These are phyloP conservation scores for Scalesia atractyloides DNA, from an alignment of 129 eudicot genomes.

Conservation along the genomic window DNA sequence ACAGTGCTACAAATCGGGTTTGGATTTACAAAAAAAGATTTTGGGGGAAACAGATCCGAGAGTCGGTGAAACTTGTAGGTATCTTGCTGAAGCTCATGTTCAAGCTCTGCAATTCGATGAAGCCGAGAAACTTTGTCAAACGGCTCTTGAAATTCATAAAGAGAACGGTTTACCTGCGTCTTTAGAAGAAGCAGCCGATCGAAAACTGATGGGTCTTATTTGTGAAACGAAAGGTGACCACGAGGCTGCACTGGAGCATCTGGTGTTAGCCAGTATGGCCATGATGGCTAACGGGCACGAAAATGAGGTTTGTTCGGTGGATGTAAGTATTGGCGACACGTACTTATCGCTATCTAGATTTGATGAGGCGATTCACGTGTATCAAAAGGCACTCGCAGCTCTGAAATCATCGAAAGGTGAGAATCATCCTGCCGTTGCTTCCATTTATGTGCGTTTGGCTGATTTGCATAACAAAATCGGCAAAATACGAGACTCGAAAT, in stretches of 20 bases:
- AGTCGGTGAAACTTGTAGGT: slow-evolving; percentile 83
- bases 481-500: slow-evolving; percentile 65
- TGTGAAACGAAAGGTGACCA: slow-evolving; percentile 85
- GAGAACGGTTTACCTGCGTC: slow-evolving; percentile 61
- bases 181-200: slow-evolving; percentile 77
- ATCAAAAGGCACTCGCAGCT: slow-evolving; percentile 72
- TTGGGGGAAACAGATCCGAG: slow-evolving; percentile 70
- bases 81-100: slow-evolving; percentile 83
- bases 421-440: slow-evolving; percentile 78
- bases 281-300: slow-evolving; percentile 88
- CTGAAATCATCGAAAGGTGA: slow-evolving; percentile 69
- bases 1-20: slow-evolving; percentile 60
- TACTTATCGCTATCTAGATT: slow-evolving; percentile 61
- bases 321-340: slow-evolving; percentile 84
- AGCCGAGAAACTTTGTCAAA: slow-evolving; percentile 67
- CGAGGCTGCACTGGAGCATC: slow-evolving; percentile 81
- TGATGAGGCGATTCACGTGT: slow-evolving; percentile 85
- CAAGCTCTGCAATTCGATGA: slow-evolving; percentile 89
- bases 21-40: slow-evolving; percentile 59
- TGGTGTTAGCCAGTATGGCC: slow-evolving; percentile 90
- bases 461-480: slow-evolving; percentile 76
- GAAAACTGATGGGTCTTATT: slow-evolving; percentile 83
- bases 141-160: slow-evolving; percentile 77
- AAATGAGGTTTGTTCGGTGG: slow-evolving; percentile 72
- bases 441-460: slow-evolving; percentile 78